Evolutionary conservation across 805 yeast species (phyloP), one percentile per base, ranked within the genome.

Genomic region (Hanseniaspora pseudoguilliermondii): DNA sequence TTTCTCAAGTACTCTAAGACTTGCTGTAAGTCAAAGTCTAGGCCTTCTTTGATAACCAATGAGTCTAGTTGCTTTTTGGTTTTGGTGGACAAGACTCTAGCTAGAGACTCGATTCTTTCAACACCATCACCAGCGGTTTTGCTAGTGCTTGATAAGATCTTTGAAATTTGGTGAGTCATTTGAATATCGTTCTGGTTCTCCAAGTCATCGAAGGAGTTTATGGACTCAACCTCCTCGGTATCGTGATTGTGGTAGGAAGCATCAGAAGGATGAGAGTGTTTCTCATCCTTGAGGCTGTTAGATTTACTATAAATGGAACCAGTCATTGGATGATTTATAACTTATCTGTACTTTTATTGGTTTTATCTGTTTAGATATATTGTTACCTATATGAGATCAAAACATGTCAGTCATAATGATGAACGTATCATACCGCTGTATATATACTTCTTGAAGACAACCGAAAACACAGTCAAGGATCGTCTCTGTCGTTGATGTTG

Each of bases 41-140:
- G 67, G 23, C 68, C 67, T 51, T 75, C 69, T 49, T 64, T 63
- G 35, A 76, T 66, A 63, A 75, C 78, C 57, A 77, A 72, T 29
- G 63, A 61, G 40, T 73, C 74, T 65, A 74, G 66, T 59, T 77
- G 73, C 40, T 69, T 71, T 57, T 73, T 73, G 25, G 79, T 74
- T 63, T 73, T 74, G 16, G 78, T 73, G 9, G 81, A 76, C 43
- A 77, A 61, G 44, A 73, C 73, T 66, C 79, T 73, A 3, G 80
- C 76, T 57, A 77, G 65, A 20, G 79, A 69, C 59, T 73, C 78
- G 55, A 77, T 66, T 60, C 70, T 72, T 46, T 67, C 67, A 10
- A 69, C 62, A 52, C 73, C 72, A 3, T 44, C 39, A n/a, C 18
- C 49, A 10, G 25, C 40, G 10, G 9, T 23, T 29, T 53, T 53